Base-by-base conservation (phyloP, 148 eudicot genomes). In the Bassia scoparia region DNA sequence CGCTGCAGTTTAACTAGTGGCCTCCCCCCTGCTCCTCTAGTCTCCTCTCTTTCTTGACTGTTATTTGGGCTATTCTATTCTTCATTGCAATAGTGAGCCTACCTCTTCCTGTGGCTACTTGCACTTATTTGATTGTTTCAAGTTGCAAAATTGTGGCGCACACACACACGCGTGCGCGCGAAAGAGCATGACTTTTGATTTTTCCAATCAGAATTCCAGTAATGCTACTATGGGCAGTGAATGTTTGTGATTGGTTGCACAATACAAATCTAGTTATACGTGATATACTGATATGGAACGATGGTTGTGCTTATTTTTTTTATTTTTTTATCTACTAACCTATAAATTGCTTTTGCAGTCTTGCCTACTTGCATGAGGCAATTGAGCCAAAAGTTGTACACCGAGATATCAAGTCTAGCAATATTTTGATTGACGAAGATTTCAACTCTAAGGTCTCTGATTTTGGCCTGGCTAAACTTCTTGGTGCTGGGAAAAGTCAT, bases 311-410 rank as follows among this genome's bases (percentile, higher is more conserved):
- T n/a, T n/a, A n/a, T n/a, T n/a, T n/a, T n/a, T n/a, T n/a, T n/a
- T n/a, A n/a, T n/a, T n/a, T n/a, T n/a, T n/a, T n/a, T n/a, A n/a
- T 27, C 13, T 29, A 59, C 41, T 52, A 16, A 31, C 11, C 13
- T 26, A n/a, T 66, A 17, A 2, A 24, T 26, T 54, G 9, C 15
- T 74, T 33, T 59, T 86, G 83, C 84, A 89, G 94, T 62, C 90
- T 89, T 77, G 85, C 89, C 15, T 89, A 89, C 70, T 78, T 89
- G 68, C 94, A 89, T 5, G 94, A 89, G 74, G 94, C 89, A 52
- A 85, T 89, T 68, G 94, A 89, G 85, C 94, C 94, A 27, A 89
- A 89, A 78, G 94, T 89, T 71, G 94, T 89, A 35, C 94, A 89
- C 67, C 87, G 94, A 27, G 94, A 89, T 80, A 84, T 89, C 49